Conservation (phyloP, 495 filamentous ascomycete species). For the Aspergillus hancockii region DNA sequence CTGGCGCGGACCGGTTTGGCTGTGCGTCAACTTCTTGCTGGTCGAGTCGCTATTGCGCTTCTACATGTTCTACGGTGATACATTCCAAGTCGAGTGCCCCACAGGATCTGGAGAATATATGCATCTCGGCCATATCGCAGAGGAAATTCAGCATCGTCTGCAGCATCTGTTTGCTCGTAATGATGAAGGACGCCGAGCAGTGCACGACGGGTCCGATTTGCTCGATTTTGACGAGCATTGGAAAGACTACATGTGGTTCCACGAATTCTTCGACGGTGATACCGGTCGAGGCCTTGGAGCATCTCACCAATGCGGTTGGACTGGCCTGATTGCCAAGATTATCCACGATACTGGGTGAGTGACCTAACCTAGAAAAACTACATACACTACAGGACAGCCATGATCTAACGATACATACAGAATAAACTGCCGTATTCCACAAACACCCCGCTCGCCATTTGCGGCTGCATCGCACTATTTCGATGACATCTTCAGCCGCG, state of each 20-base stretch:
- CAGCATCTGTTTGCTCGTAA: constrained; percentile 86
- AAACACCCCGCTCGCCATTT: constrained; percentile 85
- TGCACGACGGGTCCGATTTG: constrained; percentile 77
- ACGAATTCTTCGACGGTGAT: constrained; percentile 97
- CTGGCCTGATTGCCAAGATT: constrained; percentile 92
- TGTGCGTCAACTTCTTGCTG: constrained; percentile 93
- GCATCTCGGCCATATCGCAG: constrained; percentile 95
- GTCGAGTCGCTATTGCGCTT: constrained; percentile 90
- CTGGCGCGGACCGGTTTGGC: constrained; percentile 93
- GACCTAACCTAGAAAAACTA: not conserved
- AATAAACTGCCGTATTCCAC: constrained; percentile 86
- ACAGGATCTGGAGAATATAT: constrained; percentile 92
- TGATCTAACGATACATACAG: constrained; percentile 41
- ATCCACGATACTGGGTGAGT: constrained; percentile 93
- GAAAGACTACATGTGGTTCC: constrained; percentile 93
- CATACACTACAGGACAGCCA: not conserved
- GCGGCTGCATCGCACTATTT: constrained; percentile 89
- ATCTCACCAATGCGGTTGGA: constrained; percentile 96
- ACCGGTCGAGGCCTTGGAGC: constrained; percentile 85
- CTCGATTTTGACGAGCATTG: constrained; percentile 90
- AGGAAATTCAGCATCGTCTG: constrained; percentile 92
- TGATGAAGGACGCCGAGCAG: constrained; percentile 81
- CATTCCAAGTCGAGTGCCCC: constrained; percentile 87
- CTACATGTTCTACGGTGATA: constrained; percentile 91
- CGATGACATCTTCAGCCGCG: constrained; percentile 77